phyloP scores from a whole-genome alignment of 2,329 filamentous ascomycete species.

The Tolypocladium amazonense region DNA sequence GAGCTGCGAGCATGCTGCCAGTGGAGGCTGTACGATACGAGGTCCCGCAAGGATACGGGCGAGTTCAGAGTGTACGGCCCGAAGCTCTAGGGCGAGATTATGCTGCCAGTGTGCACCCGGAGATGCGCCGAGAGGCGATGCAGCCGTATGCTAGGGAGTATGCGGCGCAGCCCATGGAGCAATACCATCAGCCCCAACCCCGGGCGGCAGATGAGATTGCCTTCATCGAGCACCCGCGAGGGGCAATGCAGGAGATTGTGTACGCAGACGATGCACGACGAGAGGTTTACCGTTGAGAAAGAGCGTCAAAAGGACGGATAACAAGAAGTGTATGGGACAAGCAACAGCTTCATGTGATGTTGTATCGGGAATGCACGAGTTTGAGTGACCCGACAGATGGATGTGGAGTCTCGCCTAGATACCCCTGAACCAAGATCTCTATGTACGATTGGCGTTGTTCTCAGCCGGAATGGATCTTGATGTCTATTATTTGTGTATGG shows the following conservation, averaged over 20 bases:
- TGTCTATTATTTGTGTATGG: not conserved
- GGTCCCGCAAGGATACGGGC: conserved; percentile 28
- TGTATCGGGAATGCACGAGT: too few relatives aligned
- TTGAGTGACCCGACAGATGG: not conserved
- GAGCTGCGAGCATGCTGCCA: conserved; percentile 50
- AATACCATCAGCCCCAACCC: conserved; percentile 1
- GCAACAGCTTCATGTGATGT: not conserved
- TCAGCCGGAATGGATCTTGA: not conserved
- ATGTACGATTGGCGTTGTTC: not conserved
- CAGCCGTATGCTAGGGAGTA: conserved; percentile 23
- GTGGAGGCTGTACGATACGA: conserved; percentile 32
- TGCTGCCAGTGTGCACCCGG: conserved; percentile 14
- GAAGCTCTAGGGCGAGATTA: conserved; percentile 20
- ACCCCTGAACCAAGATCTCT: not conserved
- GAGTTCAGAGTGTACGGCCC: conserved; percentile 32
- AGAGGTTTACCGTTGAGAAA: conserved; percentile 21
- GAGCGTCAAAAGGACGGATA: not conserved
- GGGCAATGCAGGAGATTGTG: conserved; percentile 29
- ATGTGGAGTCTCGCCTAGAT: not conserved
- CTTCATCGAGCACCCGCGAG: conserved; percentile 33
- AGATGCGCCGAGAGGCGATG: conserved; percentile 15
- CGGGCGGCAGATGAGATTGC: conserved; percentile 26
- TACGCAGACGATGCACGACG: conserved; percentile 31
- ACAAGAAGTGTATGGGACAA: too few relatives aligned
- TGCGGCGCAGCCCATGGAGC: conserved; percentile 10